phyloP scores from a whole-genome alignment of 2,329 filamentous ascomycete genomes.

The Cladosporium sp. region DNA sequence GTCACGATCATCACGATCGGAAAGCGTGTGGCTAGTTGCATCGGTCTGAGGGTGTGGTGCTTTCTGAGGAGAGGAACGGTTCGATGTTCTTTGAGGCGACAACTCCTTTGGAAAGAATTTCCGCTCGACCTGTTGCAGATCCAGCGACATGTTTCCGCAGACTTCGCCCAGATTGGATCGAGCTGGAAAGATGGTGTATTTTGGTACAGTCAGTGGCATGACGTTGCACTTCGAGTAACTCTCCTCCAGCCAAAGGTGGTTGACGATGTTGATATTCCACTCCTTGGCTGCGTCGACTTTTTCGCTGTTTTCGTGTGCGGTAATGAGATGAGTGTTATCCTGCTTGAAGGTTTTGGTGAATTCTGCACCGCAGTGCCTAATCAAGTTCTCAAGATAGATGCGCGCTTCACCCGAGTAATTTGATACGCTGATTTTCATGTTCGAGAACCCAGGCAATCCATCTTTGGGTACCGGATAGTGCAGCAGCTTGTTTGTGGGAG shows the following conservation, averaged over 20 bases:
- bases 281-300: slow-evolving; percentile 90
- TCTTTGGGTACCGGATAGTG: slow-evolving; percentile 82
- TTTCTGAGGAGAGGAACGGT: slow-evolving; percentile 20
- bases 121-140: slow-evolving; percentile 68
- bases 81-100: slow-evolving; percentile 21
- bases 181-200: slow-evolving; percentile 81
- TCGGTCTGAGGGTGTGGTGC: slow-evolving; percentile 15
- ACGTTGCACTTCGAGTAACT: slow-evolving; percentile 86
- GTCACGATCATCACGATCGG: background rate
- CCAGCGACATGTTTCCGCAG: slow-evolving; percentile 81
- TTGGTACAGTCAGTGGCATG: slow-evolving; percentile 65
- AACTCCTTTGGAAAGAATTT: slow-evolving; percentile 50
- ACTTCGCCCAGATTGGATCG: slow-evolving; percentile 91
- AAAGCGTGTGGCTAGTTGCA: slow-evolving; percentile 7
- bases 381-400: slow-evolving; percentile 88
- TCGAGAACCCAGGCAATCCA: slow-evolving; percentile 75
- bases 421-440: slow-evolving; percentile 78
- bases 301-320: slow-evolving; percentile 82
- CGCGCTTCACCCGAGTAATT: slow-evolving; percentile 96
- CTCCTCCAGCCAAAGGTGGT: slow-evolving; percentile 97
- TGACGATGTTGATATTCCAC: slow-evolving; percentile 86
- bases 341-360: slow-evolving; percentile 94
- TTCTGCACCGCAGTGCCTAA: slow-evolving; percentile 75
- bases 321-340: slow-evolving; percentile 94
- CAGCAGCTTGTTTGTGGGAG: slow-evolving; percentile 73